These are phyloP conservation scores for Aspergillus uvarum DNA, from an alignment of 2,329 filamentous ascomycete genomes.

Conservation along the genomic window DNA sequence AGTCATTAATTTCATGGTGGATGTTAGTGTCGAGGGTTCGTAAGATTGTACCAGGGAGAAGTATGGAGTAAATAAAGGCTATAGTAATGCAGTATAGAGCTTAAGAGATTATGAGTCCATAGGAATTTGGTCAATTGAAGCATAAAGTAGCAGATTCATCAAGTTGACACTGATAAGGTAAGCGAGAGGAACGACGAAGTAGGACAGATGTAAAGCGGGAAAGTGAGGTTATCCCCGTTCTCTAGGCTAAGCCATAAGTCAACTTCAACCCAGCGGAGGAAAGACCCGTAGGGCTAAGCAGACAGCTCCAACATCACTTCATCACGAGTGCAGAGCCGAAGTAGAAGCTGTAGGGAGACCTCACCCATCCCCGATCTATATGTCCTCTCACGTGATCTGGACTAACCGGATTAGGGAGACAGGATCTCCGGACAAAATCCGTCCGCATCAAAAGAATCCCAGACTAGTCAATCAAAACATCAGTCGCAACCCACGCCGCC, in stretches of 20 bases:
- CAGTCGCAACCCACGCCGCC: conserved; percentile 25
- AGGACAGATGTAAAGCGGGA: neutral
- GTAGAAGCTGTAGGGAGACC: conserved; percentile 1
- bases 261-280: too few species aligned
- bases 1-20: neutral
- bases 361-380: conserved; percentile 12
- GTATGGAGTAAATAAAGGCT: neutral
- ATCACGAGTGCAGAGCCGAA: neutral
- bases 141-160: neutral
- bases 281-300: neutral
- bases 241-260: neutral
- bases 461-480: conserved; percentile 22
- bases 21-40: neutral
- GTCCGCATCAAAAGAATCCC: conserved; percentile 25
- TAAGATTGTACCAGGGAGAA: neutral
- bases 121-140: neutral
- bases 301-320: neutral
- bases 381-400: conserved; percentile 16
- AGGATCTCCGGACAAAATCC: conserved; percentile 34
- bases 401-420: conserved; percentile 21
- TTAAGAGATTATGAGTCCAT: neutral
- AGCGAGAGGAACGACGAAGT: neutral
- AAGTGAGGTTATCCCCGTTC: neutral
- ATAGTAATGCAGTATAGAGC: neutral
- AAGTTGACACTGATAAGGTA: neutral